phyloP scores from a whole-genome alignment of 176 grass and related monocot genomes.

The Eremochloa ophiuroides region DNA sequence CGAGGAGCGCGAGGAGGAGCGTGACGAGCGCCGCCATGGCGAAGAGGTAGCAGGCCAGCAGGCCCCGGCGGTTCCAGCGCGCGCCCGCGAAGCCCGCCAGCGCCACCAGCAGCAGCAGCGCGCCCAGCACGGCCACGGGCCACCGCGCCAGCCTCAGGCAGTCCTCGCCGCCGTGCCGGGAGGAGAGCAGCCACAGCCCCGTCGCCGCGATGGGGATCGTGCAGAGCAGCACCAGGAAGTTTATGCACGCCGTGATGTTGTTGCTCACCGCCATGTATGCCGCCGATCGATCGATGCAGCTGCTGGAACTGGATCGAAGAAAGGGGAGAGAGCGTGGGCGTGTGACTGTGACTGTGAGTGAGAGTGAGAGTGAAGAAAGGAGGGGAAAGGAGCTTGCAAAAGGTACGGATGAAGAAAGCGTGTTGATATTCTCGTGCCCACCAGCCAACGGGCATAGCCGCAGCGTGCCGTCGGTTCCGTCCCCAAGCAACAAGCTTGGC shows the following conservation, averaged over 20 bases:
- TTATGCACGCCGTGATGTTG: conserved; percentile 83
- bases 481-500: no score
- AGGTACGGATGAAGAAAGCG: no score
- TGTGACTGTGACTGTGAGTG: no score
- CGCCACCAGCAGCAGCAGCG: conserved; percentile 66
- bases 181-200: conserved; percentile 71
- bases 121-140: conserved; percentile 58
- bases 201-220: conserved; percentile 54
- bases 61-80: conserved; percentile 63
- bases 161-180: conserved; percentile 58
- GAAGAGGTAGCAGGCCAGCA: conserved; percentile 88
- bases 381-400: background rate
- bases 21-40: conserved; percentile 74
- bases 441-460: no score
- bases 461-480: no score
- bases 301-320: background rate
- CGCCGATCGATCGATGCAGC: no score
- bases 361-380: background rate
- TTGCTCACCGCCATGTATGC: conserved; percentile 97
- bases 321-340: background rate
- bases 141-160: conserved; percentile 55
- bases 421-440: no score
- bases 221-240: conserved; percentile 72
- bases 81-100: conserved; percentile 72
- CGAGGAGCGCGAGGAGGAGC: conserved; percentile 62